Evolutionary conservation across 2,329 filamentous ascomycete species (phyloP).

Genomic region (Arthroderma sp.): DNA sequence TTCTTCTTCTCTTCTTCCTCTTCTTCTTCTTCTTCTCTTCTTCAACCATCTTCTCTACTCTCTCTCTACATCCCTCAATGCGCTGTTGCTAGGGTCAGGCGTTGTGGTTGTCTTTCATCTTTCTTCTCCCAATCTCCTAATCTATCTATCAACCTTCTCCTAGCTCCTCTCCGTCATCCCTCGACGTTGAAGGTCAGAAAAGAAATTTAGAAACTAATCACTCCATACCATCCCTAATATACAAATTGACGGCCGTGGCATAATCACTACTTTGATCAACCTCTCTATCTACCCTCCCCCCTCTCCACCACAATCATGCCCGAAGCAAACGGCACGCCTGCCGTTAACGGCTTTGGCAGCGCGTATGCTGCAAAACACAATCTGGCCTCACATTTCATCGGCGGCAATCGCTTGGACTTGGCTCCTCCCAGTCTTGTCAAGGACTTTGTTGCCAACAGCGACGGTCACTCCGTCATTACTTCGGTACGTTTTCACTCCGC

Average conservation of each 20-base stretch:
- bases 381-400: constrained; percentile 87
- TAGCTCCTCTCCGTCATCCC: constrained; percentile 1
- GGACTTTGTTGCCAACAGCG: constrained; percentile 81
- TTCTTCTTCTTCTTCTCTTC: constrained; percentile 1
- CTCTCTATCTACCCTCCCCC: constrained; percentile 1
- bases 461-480: constrained; percentile 95
- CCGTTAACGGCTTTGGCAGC: constrained; percentile 41
- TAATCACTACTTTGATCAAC: constrained; percentile 8
- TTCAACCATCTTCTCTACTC: constrained; percentile 3
- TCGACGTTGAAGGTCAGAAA: constrained; percentile 2
- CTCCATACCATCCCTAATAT: not conserved
- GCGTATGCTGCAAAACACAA: constrained; percentile 71
- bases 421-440: constrained; percentile 79
- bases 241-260: not conserved
- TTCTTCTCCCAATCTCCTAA: not conserved
- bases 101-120: constrained; percentile 2
- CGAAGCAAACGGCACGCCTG: constrained; percentile 22
- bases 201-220: not conserved
- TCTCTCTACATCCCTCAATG: not conserved
- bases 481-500: constrained; percentile 51
- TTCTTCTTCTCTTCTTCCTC: constrained; percentile 5
- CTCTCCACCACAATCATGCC: constrained; percentile 23
- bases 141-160: constrained; percentile 1
- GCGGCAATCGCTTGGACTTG: constrained; percentile 74
- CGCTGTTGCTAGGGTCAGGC: not conserved